A percentile compares a stretch with the other conserved stretches of the same genome.
These are phyloP conservation scores for Trametes sanguinea DNA, from an alignment of 768 basidiomycete species.

Conservation along the genomic window DNA sequence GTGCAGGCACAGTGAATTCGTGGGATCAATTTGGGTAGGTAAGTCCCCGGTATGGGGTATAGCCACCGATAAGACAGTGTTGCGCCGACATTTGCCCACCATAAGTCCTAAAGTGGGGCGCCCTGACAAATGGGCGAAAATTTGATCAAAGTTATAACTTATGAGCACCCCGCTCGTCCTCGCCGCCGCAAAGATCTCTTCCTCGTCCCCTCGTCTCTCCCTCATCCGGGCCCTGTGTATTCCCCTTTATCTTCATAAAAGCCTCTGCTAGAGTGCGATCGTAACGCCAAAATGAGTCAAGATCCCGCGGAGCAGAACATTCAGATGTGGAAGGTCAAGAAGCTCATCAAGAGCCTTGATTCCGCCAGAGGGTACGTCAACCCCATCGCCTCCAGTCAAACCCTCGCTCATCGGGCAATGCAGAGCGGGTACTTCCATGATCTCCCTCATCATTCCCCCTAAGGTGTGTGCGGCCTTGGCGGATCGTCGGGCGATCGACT, in stretches of 20 bases:
- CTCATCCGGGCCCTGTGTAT: neutral
- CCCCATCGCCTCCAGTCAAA: slow-evolving; percentile 1
- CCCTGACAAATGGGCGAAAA: slow-evolving; percentile 9
- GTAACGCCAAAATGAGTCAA: slow-evolving; percentile 67
- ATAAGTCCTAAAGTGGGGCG: slow-evolving; percentile 9
- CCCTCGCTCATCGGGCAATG: slow-evolving; percentile 28
- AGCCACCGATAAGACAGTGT: neutral
- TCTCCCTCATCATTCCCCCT: slow-evolving; percentile 95
- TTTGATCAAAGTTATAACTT: slow-evolving; percentile 1
- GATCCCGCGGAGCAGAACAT: slow-evolving; percentile 92
- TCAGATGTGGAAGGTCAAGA: slow-evolving; percentile 98
- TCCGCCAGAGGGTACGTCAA: slow-evolving; percentile 76
- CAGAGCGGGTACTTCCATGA: slow-evolving; percentile 98
- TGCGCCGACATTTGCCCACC: neutral
- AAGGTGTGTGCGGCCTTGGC: slow-evolving; percentile 52
- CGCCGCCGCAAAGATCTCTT: slow-evolving; percentile 1
- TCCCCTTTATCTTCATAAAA: slow-evolving; percentile 2
- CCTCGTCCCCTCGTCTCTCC: slow-evolving; percentile 9
- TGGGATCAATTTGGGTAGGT: neutral
- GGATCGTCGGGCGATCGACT: slow-evolving; percentile 22
- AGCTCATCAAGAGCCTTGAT: slow-evolving; percentile 98
- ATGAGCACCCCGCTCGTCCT: neutral
- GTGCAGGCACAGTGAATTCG: no score
- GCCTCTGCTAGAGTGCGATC: slow-evolving; percentile 12
- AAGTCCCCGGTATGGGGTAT: neutral